Base-by-base conservation (phyloP, 495 filamentous ascomycete species). In the Glonium stellatum region DNA sequence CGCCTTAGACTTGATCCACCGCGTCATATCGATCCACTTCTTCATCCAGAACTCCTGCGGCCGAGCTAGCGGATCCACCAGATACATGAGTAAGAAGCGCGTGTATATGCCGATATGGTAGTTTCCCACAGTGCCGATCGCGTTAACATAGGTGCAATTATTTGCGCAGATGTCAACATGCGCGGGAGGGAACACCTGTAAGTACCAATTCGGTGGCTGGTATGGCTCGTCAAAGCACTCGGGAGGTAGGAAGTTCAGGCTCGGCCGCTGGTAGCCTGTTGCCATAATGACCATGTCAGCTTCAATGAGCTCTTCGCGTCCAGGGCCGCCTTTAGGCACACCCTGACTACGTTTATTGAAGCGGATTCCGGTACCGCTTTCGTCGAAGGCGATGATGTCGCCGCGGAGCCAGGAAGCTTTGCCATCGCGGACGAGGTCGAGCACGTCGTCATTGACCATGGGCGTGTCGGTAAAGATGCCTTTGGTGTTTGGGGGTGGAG, bases 91-190 rank as follows among this genome's bases (percentile, higher is more conserved):
- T 35, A 95, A 75, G 60, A 95, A 84, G 0, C 90, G 77, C 0
- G 89, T 93, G 72, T 92, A 93, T 57, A 95, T 91, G 18, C 89
- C 90, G 31, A 93, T 91, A 62, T 95, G 89, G 77, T 86, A 92
- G 67, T 93, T 90, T 0, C 88, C 87, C 0, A 91, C 87, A 0
- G 83, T 81, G 1, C 90, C 89, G 61, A 95, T 92, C 0, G 85
- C 89, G 57, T 87, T 84, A 39, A 91, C 76, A 57, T 91, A 93
- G 0, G 89, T 92, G 75, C 82, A 90, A 69, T 95, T 95, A 74
- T 88, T 90, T 64, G 82, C 84, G 59, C 84, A 88, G 23, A 92
- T 78, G 47, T 80, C 81, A 1, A 82, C 78, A 61, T 86, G 80
- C 11, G 72, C 62, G 0, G 85, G 81, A 10, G 89, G 90, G 71